Base-by-base conservation (phyloP, 2,329 filamentous ascomycete genomes). In the Verruconis gallopava region DNA sequence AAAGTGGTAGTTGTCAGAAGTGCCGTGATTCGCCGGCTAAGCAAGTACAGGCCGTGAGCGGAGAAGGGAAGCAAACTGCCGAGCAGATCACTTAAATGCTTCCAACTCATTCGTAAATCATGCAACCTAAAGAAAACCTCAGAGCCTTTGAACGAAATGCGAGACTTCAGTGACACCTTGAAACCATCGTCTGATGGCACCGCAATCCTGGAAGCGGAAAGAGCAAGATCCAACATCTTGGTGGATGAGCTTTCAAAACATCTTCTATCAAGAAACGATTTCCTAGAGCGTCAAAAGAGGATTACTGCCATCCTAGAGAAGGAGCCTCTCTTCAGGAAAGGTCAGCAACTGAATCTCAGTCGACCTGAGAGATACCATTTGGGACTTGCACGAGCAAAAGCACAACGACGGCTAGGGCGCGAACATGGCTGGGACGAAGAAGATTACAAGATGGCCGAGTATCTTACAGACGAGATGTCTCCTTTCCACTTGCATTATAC, bases 391-490 rank as follows among this genome's bases (percentile, higher is more conserved):
- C 56, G 69, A 44, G 68, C 66, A 42, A 73, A 73, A 53, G 61
- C 63, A 32, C 58, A 72, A 3, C 60, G 67, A 32, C 59, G 68
- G 37, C 53, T 69, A 17, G 57, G 58, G 5, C 59, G 65, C 38
- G 59, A 66, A 45, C 56, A 70, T 50, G 52, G 54, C 32, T 72
- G 69, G 69, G 60, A 62, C 46, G 50, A 58, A 21, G 64, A 68
- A n/a, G 69, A 72, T 44, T 64, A 66, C 44, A 58, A 59, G 38
- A 71, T 72, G 64, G 64, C 65, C 0, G 64, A 65, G 47, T 71
- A 72, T 49, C 58, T 73, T 6, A 64, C 64, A 33, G 69, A 73
- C 45, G 69, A 73, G 51, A 68, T 72, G 47, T 66, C 61, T 28
- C 69, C 68, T 3, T 73, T 68, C 49, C 64, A 66, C 51, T 57